Conservation (phyloP, 805 yeast species). For the Lipomyces yamanashiensis region DNA sequence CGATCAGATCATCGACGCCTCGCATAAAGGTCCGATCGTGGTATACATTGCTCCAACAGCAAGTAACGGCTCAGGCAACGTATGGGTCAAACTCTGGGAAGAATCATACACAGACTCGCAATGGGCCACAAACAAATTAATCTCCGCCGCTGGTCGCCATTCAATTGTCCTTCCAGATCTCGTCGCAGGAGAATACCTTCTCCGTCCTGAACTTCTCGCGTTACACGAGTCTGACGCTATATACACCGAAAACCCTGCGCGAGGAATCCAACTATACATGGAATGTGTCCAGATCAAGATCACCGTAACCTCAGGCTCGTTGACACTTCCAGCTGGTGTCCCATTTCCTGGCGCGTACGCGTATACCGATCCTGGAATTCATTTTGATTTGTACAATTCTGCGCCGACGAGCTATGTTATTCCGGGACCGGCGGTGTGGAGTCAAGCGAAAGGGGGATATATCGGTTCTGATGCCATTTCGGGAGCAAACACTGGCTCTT, state of each 20-base stretch:
- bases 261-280: constrained; percentile 31
- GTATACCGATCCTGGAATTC: constrained; percentile 30
- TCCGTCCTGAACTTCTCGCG: constrained; percentile 32
- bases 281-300: constrained; percentile 28
- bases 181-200: constrained; percentile 25
- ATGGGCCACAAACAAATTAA: constrained; percentile 28
- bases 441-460: constrained; percentile 1
- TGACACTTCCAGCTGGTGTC: constrained; percentile 22
- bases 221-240: constrained; percentile 21
- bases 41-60: constrained; percentile 27
- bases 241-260: constrained; percentile 12
- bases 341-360: constrained; percentile 32
- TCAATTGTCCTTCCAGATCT: constrained; percentile 26
- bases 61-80: constrained; percentile 16
- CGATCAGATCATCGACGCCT: constrained; percentile 16
- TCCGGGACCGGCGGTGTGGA: constrained; percentile 35
- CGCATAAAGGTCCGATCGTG: constrained; percentile 29
- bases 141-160: constrained; percentile 23
- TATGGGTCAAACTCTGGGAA: constrained; percentile 32
- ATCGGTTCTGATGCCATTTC: not conserved
- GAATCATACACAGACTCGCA: constrained; percentile 13
- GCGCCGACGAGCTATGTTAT: constrained; percentile 18
- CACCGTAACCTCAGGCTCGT: constrained; percentile 15
- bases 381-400: constrained; percentile 22
- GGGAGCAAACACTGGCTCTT: not conserved